Base-by-base conservation (phyloP, 2,329 filamentous ascomycete species). In the Chaetomium globosum region DNA sequence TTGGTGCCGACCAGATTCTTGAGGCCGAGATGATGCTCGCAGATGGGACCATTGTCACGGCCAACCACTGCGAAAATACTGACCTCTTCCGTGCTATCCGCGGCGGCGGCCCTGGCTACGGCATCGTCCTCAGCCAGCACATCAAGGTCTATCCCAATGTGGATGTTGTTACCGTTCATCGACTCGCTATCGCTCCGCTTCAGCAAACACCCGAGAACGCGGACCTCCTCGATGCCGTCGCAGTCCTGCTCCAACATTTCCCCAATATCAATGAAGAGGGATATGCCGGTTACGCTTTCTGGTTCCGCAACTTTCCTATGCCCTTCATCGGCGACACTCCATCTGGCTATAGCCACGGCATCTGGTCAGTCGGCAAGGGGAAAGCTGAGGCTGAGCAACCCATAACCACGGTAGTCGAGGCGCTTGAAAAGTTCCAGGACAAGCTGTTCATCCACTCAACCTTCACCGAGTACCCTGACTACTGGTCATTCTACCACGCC, bases 1-100 rank as follows among this genome's bases (percentile, higher is more conserved):
- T 87, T 6, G 82, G 72, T 8, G 83, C 83, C 1, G 85, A 87
- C 70, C 79, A 86, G 57, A 78, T 81, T 0, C 74, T 87, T 1
- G 76, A 80, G 62, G 81, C 75, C 68, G 77, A 83, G 65, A 79
- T 85, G 3, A 77, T 87, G 65, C 65, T 67, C 3, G 65, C 65
- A 26, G 28, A 62, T n/a, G 65, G 65, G 3, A 43, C 1, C 4
- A 21, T 80, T 52, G 70, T 65, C 31, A 66, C 31, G 0, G 66
- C 66, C 9, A 67, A 65, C 57, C 66, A 65, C 39, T 76, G 64
- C 59, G 46, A 67, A 55, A 46, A 67, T 51, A 28, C 61, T 2
- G 66, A 68, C 46, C 59, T 68, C n/a, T 68, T 66, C 59, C 61
- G 66, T 12, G 66, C 66, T 12, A 54, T 68, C 13, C 59, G 64